A percentile compares a stretch with the other conserved stretches of the same genome.
Conservation (phyloP, 495 filamentous ascomycete genomes). For the Neurospora sp. region DNA sequence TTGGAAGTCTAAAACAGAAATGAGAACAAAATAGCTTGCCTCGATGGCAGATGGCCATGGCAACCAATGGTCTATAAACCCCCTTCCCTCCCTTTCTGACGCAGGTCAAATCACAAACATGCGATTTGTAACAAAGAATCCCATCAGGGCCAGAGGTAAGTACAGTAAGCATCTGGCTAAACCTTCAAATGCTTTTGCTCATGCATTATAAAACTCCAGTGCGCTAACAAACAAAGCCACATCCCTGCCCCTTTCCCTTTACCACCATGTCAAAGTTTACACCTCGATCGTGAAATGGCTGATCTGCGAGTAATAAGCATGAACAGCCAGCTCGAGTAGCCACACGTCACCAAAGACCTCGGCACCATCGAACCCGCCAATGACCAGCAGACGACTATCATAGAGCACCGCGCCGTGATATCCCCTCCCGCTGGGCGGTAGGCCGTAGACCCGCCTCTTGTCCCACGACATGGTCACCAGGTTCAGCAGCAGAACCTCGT, state of each 20-base stretch:
- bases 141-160: no score
- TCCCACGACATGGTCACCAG: conserved; percentile 63
- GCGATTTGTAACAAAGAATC: no score
- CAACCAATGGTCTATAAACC: no score
- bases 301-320: conserved; percentile 59
- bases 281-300: conserved; percentile 58
- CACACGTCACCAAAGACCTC: conserved; percentile 55
- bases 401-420: conserved; percentile 56
- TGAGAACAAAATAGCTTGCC: no score
- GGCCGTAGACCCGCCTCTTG: conserved; percentile 50
- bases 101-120: no score
- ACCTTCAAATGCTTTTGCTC: neutral
- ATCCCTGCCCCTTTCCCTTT: neutral
- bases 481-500: conserved; percentile 55
- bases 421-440: conserved; percentile 48
- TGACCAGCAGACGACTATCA: conserved; percentile 48
- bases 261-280: conserved; percentile 15
- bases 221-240: neutral
- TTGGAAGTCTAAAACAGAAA: no score
- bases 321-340: conserved; percentile 53
- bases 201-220: neutral
- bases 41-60: no score
- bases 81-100: no score
- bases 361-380: conserved; percentile 55
- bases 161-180: neutral